Conservation (phyloP, 495 filamentous ascomycete species). For the Aspergillus wentii region DNA sequence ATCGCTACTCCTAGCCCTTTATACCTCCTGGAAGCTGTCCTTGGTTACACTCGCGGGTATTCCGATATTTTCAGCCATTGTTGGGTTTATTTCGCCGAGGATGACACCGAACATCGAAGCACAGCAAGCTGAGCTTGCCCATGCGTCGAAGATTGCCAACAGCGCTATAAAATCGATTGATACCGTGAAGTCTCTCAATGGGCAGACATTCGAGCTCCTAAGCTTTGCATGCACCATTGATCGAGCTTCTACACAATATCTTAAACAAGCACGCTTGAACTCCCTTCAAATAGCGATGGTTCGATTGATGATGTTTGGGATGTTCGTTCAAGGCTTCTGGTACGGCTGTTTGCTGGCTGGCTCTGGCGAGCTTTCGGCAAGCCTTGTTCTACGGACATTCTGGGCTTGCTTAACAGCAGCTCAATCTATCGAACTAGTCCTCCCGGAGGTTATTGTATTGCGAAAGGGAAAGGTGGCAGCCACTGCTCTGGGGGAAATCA, state of each 20-base stretch:
- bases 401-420: constrained; percentile 74
- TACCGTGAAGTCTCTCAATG: constrained; percentile 84
- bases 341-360: constrained; percentile 68
- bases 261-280: constrained; percentile 60
- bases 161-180: constrained; percentile 72
- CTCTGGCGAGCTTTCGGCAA: constrained; percentile 50
- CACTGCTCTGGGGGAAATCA: constrained; percentile 47
- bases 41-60: constrained; percentile 73
- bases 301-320: constrained; percentile 65
- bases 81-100: constrained; percentile 52
- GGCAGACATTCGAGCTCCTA: constrained; percentile 60
- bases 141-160: constrained; percentile 67
- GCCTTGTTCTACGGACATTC: constrained; percentile 77
- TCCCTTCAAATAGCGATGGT: constrained; percentile 67
- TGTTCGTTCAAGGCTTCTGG: constrained; percentile 93
- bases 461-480: constrained; percentile 78
- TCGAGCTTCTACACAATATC: constrained; percentile 58
- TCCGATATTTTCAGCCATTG: constrained; percentile 59
- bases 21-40: constrained; percentile 79
- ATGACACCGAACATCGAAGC: constrained; percentile 61
- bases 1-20: constrained; percentile 66
- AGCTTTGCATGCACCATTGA: constrained; percentile 58
- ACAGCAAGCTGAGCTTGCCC: constrained; percentile 64
- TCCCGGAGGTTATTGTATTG: constrained; percentile 70
- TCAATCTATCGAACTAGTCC: constrained; percentile 64